A percentile compares a stretch with the other conserved stretches of the same genome.
These are phyloP conservation scores for Hansenula anomala DNA, from an alignment of 1,139 yeast species.

Conservation along the genomic window DNA sequence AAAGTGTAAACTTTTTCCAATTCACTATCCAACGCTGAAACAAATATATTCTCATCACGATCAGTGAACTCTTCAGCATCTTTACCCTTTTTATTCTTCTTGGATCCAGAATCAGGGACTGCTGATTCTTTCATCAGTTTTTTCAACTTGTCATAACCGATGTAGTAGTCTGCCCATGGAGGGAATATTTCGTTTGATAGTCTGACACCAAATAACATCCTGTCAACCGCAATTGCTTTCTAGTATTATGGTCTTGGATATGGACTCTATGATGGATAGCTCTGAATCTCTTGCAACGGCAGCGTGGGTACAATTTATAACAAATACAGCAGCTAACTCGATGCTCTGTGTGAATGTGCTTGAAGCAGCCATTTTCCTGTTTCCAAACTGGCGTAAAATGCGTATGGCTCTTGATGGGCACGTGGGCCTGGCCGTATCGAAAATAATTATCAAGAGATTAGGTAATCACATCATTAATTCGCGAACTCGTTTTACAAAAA, in stretches of 20 bases:
- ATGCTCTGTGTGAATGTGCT: too few species aligned
- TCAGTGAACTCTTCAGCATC: constrained; percentile 52
- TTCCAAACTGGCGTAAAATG: background rate
- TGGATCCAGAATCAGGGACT: constrained; percentile 36
- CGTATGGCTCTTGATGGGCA: too few species aligned
- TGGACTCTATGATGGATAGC: too few species aligned
- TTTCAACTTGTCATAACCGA: constrained; percentile 75
- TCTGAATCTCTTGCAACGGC: too few species aligned
- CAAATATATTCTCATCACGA: constrained; percentile 79
- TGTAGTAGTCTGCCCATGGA: constrained; percentile 86
- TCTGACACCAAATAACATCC: constrained; percentile 83
- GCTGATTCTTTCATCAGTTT: constrained; percentile 78
- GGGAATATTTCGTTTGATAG: constrained; percentile 75
- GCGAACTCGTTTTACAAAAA: too few species aligned
- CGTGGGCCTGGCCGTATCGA: too few species aligned
- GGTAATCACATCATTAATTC: too few species aligned
- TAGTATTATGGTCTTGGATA: too few species aligned
- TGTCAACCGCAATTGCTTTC: too few species aligned
- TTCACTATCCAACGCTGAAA: constrained; percentile 74
- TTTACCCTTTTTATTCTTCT: constrained; percentile 19
- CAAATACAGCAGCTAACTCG: too few species aligned
- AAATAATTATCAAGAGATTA: too few species aligned
- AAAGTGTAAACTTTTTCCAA: constrained; percentile 91
- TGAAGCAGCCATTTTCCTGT: background rate
- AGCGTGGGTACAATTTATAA: too few species aligned